These are phyloP conservation scores for Aspergillus persii DNA, from an alignment of 2,329 filamentous ascomycete species.

Conservation along the genomic window DNA sequence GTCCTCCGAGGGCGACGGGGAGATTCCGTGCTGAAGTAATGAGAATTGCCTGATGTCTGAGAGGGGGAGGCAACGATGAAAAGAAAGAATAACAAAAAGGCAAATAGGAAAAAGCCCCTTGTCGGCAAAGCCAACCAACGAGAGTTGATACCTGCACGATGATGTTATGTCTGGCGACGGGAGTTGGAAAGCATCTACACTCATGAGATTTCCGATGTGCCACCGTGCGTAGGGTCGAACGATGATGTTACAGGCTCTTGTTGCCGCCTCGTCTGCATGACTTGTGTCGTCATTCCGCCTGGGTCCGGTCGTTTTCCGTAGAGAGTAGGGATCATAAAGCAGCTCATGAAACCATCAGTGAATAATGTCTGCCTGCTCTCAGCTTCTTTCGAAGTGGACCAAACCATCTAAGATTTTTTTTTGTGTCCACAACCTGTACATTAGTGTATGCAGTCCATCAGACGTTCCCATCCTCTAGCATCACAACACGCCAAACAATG, in stretches of 20 bases:
- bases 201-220: background rate
- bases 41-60: background rate
- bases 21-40: background rate
- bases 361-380: background rate
- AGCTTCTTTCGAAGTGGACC: background rate
- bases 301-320: background rate
- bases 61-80: background rate
- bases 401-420: background rate
- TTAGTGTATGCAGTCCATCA: background rate
- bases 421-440: background rate
- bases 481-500: background rate
- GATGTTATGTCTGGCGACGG: background rate
- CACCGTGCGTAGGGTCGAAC: background rate
- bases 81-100: background rate
- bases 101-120: background rate
- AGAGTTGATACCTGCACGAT: background rate
- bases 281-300: background rate
- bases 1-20: background rate
- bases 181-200: background rate
- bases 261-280: background rate
- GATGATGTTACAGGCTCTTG: background rate
- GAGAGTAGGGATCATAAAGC: background rate
- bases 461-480: background rate
- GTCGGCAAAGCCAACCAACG: background rate
- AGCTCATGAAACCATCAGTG: background rate